Conservation (phyloP, 129 eudicot species). For the Glebionis coronaria region DNA sequence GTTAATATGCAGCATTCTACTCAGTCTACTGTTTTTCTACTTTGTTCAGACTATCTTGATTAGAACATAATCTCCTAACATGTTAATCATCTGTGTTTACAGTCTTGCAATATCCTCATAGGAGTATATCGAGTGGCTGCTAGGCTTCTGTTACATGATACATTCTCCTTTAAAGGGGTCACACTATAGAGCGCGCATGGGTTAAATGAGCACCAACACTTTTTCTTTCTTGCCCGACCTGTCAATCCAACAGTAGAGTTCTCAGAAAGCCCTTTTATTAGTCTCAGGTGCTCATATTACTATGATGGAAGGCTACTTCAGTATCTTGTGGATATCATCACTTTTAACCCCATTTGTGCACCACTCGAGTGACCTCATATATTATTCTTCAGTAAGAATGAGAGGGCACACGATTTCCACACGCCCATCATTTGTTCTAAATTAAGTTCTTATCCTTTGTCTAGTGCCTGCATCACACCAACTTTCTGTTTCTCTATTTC, state of each 20-base stretch:
- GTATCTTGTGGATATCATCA: conserved; percentile 48
- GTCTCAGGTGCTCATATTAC: conserved; percentile 42
- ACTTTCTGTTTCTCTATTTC: background rate
- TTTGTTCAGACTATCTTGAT: background rate
- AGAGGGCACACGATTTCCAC: conserved; percentile 46
- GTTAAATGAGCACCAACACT: conserved; percentile 40
- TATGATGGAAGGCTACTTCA: conserved; percentile 20
- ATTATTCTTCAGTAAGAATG: conserved; percentile 31
- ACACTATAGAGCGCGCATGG: conserved; percentile 38
- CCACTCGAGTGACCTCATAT: conserved; percentile 55
- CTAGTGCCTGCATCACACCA: conserved; percentile 20
- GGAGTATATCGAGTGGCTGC: background rate
- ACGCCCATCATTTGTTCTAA: conserved; percentile 41
- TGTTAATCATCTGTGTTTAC: background rate
- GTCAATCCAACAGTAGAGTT: conserved; percentile 40
- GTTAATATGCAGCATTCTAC: background rate
- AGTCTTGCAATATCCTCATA: too few species aligned
- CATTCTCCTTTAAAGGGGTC: conserved; percentile 30
- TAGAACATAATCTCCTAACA: background rate
- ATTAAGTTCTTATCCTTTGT: conserved; percentile 43
- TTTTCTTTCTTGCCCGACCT: conserved; percentile 19
- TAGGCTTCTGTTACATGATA: conserved; percentile 30
- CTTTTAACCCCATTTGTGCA: conserved; percentile 65
- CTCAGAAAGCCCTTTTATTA: conserved; percentile 1
- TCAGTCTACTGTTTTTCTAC: background rate